These are phyloP conservation scores for Cryphonectria nitschkei DNA, from an alignment of 2,329 filamentous ascomycete genomes.

Conservation along the genomic window DNA sequence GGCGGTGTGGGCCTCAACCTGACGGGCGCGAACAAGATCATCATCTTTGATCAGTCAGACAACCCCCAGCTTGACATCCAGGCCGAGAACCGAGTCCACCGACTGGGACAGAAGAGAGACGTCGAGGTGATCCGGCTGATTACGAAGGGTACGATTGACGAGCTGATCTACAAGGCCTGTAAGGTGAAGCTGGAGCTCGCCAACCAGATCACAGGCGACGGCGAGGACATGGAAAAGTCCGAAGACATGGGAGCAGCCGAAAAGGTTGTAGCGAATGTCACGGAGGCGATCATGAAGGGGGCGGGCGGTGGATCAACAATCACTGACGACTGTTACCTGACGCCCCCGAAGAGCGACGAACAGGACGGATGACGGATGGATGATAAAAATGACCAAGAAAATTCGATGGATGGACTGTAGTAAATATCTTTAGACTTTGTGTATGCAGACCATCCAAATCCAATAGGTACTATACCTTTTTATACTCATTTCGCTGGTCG, in stretches of 20 bases:
- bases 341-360: conserved; percentile 21
- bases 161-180: conserved; percentile 88
- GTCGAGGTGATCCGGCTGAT: conserved; percentile 91
- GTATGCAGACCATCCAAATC: not conserved
- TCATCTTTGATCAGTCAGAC: conserved; percentile 97
- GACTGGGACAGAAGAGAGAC: conserved; percentile 86
- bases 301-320: conserved; percentile 7
- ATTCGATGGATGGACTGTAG: not conserved
- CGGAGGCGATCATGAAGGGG: conserved; percentile 20
- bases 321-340: conserved; percentile 13
- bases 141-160: conserved; percentile 81
- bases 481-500: not conserved
- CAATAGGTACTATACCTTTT: not conserved
- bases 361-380: not conserved
- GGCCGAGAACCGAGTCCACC: conserved; percentile 94
- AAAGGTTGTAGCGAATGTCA: conserved; percentile 19
- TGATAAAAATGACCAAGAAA: not conserved
- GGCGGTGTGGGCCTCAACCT: conserved; percentile 98
- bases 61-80: conserved; percentile 99
- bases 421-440: not conserved
- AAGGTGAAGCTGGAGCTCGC: conserved; percentile 93
- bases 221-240: conserved; percentile 26
- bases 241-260: not conserved
- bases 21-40: conserved; percentile 93
- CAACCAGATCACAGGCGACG: conserved; percentile 53